A percentile compares a stretch with the other conserved stretches of the same genome.
Evolutionary conservation across 164 flowering plant species (phyloP).

Genomic region (Liquidambar formosana): DNA sequence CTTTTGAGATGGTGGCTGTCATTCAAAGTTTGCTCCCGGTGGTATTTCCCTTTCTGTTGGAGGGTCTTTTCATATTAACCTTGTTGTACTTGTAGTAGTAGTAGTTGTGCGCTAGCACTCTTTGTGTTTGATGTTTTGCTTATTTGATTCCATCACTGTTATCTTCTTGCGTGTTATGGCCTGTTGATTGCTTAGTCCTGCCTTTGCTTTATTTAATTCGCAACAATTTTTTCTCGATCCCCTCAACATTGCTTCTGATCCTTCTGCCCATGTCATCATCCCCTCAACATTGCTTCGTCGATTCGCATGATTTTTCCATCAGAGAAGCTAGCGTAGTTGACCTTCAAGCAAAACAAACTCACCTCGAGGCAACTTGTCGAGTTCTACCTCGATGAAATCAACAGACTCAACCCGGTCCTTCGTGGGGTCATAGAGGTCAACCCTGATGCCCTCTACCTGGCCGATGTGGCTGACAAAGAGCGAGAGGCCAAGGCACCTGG

Average conservation of each 20-base stretch:
- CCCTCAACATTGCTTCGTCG: not conserved
- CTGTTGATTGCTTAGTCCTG: too few relatives aligned
- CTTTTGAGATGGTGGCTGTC: too few relatives aligned
- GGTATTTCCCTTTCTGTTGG: too few relatives aligned
- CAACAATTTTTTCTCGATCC: too few relatives aligned
- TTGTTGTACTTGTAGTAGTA: too few relatives aligned
- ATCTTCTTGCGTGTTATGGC: too few relatives aligned
- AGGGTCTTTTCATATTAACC: too few relatives aligned
- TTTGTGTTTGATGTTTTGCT: too few relatives aligned
- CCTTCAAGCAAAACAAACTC: constrained; percentile 43
- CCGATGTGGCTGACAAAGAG: constrained; percentile 47
- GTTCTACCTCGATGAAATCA: constrained; percentile 41
- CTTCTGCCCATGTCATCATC: not conserved
- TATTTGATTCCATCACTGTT: too few relatives aligned
- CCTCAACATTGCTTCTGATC: not conserved
- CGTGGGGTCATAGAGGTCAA: constrained; percentile 57
- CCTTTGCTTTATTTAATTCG: too few relatives aligned
- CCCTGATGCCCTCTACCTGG: constrained; percentile 52
- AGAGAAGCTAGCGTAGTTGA: constrained; percentile 52
- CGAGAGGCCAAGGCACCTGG: constrained; percentile 15
- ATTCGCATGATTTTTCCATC: constrained; percentile 23
- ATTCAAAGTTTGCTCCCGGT: too few relatives aligned
- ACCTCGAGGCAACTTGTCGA: constrained; percentile 53
- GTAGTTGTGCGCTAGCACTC: too few relatives aligned
- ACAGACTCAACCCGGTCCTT: constrained; percentile 40